phyloP scores from a whole-genome alignment of 2,329 filamentous ascomycete genomes.

The Diaporthe citri region DNA sequence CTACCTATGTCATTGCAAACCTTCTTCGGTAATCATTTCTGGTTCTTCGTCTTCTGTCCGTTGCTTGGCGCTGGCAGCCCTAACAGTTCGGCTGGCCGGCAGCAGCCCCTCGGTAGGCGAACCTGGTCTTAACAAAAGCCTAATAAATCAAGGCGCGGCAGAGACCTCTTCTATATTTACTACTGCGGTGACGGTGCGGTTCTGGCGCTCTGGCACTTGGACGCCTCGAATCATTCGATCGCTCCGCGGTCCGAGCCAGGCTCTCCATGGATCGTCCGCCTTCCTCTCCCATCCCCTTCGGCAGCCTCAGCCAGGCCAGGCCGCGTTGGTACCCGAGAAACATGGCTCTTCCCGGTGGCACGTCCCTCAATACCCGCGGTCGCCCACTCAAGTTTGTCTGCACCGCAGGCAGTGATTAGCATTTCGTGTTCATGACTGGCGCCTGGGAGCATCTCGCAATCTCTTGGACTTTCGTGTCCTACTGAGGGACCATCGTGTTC shows the following conservation, averaged over 20 bases:
- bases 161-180: slow-evolving; percentile 30
- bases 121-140: slow-evolving; percentile 31
- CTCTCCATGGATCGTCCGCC: slow-evolving; percentile 7
- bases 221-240: slow-evolving; percentile 13
- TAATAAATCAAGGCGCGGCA: slow-evolving; percentile 22
- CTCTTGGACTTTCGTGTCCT: not conserved
- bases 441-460: not conserved
- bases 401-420: not conserved
- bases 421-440: not conserved
- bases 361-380: not conserved
- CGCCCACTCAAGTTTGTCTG: not conserved
- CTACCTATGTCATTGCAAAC: slow-evolving; percentile 27
- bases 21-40: slow-evolving; percentile 28
- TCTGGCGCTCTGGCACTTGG: not conserved
- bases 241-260: slow-evolving; percentile 16
- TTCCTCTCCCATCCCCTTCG: slow-evolving; percentile 2
- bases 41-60: slow-evolving; percentile 21
- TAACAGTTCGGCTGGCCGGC: slow-evolving; percentile 31
- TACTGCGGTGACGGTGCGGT: slow-evolving; percentile 22
- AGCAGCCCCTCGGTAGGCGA: slow-evolving; percentile 31
- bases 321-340: slow-evolving; percentile 33
- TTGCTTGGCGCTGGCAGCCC: slow-evolving; percentile 30
- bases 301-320: slow-evolving; percentile 19
- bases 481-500: not conserved
- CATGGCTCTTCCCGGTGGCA: slow-evolving; percentile 38